A percentile compares a stretch with the other conserved stretches of the same genome.
Conservation (phyloP, 2,329 filamentous ascomycete species). For the Sphaerulina vaccinii region DNA sequence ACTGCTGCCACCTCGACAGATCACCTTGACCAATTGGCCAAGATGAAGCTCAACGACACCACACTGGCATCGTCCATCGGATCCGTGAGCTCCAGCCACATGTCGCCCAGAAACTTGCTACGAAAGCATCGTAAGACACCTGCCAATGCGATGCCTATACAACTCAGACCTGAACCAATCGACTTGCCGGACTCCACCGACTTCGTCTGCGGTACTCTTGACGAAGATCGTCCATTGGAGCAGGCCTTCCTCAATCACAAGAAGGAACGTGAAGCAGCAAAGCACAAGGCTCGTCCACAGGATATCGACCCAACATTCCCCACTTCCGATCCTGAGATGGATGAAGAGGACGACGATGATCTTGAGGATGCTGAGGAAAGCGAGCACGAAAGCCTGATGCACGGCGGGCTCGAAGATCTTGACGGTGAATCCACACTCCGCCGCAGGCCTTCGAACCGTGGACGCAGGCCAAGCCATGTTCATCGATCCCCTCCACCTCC, state of each 20-base stretch:
- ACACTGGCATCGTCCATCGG: conserved; percentile 56
- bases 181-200: conserved; percentile 96
- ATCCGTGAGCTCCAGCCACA: conserved; percentile 44
- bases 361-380: conserved; percentile 60
- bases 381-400: conserved; percentile 63
- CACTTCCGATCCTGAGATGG: conserved; percentile 82
- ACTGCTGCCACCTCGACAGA: conserved; percentile 57
- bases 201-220: conserved; percentile 96
- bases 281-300: conserved; percentile 82
- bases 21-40: conserved; percentile 48
- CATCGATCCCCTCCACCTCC: conserved; percentile 38
- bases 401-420: conserved; percentile 50
- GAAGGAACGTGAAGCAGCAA: conserved; percentile 75
- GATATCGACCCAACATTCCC: conserved; percentile 98
- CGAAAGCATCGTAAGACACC: conserved; percentile 18
- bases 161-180: conserved; percentile 44
- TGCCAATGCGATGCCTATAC: conserved; percentile 42
- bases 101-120: conserved; percentile 14
- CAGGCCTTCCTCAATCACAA: conserved; percentile 86
- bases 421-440: conserved; percentile 38
- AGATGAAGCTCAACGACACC: conserved; percentile 46
- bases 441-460: conserved; percentile 39
- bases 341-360: conserved; percentile 70
- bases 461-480: conserved; percentile 19
- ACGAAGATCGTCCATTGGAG: conserved; percentile 92